Base-by-base conservation (phyloP, 495 filamentous ascomycete genomes). In the Penicillium ochrochloron region DNA sequence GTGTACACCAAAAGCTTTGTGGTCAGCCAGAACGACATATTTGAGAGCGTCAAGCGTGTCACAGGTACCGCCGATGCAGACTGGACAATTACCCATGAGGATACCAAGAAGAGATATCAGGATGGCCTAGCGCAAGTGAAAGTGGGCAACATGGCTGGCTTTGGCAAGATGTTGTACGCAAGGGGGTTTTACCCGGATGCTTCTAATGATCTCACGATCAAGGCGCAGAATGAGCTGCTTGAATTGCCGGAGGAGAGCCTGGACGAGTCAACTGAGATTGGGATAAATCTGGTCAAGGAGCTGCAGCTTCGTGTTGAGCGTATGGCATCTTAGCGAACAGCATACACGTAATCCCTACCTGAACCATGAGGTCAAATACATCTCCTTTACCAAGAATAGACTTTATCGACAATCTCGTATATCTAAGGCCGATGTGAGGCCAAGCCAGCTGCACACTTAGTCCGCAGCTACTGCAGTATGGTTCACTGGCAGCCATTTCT, bases 231-330 rank as follows among this genome's bases (percentile, higher is more conserved):
- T 71, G 77, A 75, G 31, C 57, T 79, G 44, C 71, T 89, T 55
- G 83, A 80, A 0, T 65, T 90, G 70, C 79, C 81, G 25, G 73
- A 80, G 67, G 88, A 89, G 76, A 80, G 80, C 61, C 52, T 90
- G 62, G 86, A 88, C 73, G 83, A 84, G 65, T 62, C 68, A 34
- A 87, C 85, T 12, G 73, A 71, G 71, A 55, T 54, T 14, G 80
- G 78, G 10, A 66, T 86, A 0, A 70, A 76, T 11, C 65, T 76
- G 65, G 71, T 75, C 41, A 65, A 68, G 55, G 61, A 59, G 23
- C 61, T 73, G 59, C 64, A 70, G 55, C 66, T 42, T 63, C 66
- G 69, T 25, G 57, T 60, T 57, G 71, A 73, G 62, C 66, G 71
- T 41, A 71, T 72, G 69, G 69, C 69, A 31, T 15, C 66, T 5